Evolutionary conservation across 495 filamentous ascomycete genomes (phyloP).

Genomic region (Geopyxis carbonaria): DNA sequence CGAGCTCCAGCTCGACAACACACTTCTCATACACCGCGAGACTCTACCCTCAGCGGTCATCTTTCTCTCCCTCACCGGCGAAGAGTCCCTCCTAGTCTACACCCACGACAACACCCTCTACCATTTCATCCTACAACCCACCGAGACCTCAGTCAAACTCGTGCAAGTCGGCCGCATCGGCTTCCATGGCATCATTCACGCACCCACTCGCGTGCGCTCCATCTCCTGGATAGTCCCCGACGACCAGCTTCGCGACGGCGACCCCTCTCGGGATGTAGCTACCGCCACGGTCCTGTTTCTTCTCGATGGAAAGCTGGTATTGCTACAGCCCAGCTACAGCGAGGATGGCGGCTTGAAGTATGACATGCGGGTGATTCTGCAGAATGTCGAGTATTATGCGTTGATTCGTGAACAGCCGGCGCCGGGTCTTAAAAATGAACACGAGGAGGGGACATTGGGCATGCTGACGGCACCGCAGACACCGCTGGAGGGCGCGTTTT

Average conservation of each 20-base stretch:
- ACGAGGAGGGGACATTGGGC: not conserved
- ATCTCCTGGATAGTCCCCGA: constrained; percentile 94
- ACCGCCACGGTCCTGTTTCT: constrained; percentile 84
- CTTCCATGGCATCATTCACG: constrained; percentile 87
- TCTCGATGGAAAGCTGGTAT: constrained; percentile 87
- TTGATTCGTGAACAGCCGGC: constrained; percentile 77
- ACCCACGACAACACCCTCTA: constrained; percentile 93
- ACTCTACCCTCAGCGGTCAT: constrained; percentile 69
- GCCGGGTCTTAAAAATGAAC: no score
- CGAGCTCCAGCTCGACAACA: constrained; percentile 59
- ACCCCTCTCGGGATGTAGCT: constrained; percentile 92
- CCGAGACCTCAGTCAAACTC: constrained; percentile 51
- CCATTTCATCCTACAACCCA: constrained; percentile 71
- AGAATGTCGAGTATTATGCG: constrained; percentile 87
- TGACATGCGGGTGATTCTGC: constrained; percentile 90
- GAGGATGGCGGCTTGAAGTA: constrained; percentile 74
- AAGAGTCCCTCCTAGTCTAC: constrained; percentile 89
- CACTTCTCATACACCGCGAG: constrained; percentile 54
- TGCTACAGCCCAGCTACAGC: constrained; percentile 68
- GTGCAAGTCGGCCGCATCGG: constrained; percentile 91
- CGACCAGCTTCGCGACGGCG: constrained; percentile 73
- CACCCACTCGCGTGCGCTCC: constrained; percentile 77
- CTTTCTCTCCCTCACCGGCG: constrained; percentile 68
- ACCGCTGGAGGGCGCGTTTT: constrained; percentile 12
- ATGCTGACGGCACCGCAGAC: constrained; percentile 11